A percentile compares a stretch with the other conserved stretches of the same genome.
These are phyloP conservation scores for Globisporangium cylindrosporum DNA, from an alignment of 352 stramenopile species.

Conservation along the genomic window DNA sequence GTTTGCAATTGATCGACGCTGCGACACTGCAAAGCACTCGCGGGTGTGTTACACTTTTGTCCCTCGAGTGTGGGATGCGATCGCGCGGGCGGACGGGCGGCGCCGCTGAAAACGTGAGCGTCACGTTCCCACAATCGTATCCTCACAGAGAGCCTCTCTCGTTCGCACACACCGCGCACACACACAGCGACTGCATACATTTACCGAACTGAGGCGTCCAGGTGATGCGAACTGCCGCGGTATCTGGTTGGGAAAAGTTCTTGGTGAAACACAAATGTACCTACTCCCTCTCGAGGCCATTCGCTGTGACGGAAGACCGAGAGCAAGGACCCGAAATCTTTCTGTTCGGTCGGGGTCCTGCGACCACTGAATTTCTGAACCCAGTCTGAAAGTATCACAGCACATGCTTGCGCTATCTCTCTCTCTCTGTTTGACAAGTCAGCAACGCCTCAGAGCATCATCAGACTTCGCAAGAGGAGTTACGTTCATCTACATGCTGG, in stretches of 20 bases:
- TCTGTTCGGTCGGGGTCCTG: background rate
- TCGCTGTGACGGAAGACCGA: background rate
- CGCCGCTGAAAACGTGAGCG: background rate
- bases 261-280: background rate
- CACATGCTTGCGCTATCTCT: background rate
- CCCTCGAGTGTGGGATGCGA: background rate
- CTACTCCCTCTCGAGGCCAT: background rate
- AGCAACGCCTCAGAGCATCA: background rate
- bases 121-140: background rate
- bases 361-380: constrained; percentile 1
- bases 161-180: no score
- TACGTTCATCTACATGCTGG: background rate
- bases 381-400: background rate
- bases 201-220: background rate
- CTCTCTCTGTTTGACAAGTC: background rate
- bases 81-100: background rate
- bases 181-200: background rate
- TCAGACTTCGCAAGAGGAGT: background rate
- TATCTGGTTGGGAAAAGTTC: background rate
- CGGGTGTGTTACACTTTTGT: background rate
- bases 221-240: background rate
- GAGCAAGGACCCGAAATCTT: background rate
- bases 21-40: background rate
- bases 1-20: background rate
- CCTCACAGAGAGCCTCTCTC: background rate